Conservation (phyloP, 148 eudicot genomes). For the Chenopodium formosanum region DNA sequence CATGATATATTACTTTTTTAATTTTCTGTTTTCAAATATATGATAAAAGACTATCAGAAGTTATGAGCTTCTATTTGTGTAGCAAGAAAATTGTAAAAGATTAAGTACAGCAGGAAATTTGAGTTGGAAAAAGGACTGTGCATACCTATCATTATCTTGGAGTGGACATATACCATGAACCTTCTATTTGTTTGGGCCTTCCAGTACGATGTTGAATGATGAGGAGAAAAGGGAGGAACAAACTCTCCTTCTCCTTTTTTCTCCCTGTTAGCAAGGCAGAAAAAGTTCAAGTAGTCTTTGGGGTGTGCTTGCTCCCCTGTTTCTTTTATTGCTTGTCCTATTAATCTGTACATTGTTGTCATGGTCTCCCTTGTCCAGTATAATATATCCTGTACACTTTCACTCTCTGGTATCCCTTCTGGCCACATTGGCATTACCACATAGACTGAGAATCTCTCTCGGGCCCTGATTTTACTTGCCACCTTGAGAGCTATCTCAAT, state of each 20-base stretch:
- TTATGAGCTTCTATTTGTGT: not conserved
- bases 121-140: not conserved
- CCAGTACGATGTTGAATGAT: conserved; percentile 61
- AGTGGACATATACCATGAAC: conserved; percentile 95
- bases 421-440: conserved; percentile 98
- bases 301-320: conserved; percentile 58
- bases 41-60: not conserved
- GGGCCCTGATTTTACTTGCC: conserved; percentile 65
- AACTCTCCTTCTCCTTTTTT: conserved; percentile 53
- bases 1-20: not conserved
- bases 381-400: conserved; percentile 76
- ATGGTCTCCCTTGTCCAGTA: conserved; percentile 88
- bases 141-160: conserved; percentile 95
- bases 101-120: not conserved
- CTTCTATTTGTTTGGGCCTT: conserved; percentile 76
- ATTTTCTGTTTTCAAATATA: not conserved
- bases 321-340: conserved; percentile 68
- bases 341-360: conserved; percentile 77
- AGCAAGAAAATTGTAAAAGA: not conserved
- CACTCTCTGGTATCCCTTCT: conserved; percentile 81
- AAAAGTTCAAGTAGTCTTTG: conserved; percentile 82
- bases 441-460: conserved; percentile 73
- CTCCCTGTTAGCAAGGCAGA: conserved; percentile 94
- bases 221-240: conserved; percentile 71
- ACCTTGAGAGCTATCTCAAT: conserved; percentile 84